phyloP scores from a whole-genome alignment of 257 asterid genomes.

The Solanum sparsipilum region DNA sequence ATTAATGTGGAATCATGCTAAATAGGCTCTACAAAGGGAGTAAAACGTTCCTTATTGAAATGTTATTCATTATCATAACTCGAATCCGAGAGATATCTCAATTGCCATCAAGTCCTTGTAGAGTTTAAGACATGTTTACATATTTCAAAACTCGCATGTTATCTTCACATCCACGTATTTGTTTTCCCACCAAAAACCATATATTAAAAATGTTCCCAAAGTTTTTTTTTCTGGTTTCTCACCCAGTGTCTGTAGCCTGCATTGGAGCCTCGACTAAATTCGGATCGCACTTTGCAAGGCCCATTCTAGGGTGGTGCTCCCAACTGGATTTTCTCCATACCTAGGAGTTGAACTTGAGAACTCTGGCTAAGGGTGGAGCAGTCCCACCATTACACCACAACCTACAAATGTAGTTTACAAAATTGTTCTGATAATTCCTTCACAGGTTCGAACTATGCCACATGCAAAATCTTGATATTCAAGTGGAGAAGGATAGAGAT shows the following conservation, averaged over 20 bases:
- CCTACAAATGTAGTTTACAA: neutral
- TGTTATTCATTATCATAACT: neutral
- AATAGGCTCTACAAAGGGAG: neutral
- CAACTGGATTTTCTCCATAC: neutral
- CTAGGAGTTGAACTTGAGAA: fast-evolving
- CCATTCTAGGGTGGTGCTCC: fast-evolving
- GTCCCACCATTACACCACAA: neutral
- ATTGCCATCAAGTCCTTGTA: neutral
- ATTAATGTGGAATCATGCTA: neutral
- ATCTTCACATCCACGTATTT: neutral
- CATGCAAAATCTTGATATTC: neutral
- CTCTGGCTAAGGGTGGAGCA: fast-evolving
- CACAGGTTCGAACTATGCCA: neutral
- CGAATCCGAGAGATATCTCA: neutral
- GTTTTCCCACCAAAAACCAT: neutral
- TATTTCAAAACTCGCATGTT: neutral
- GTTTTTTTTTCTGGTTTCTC: too few relatives aligned
- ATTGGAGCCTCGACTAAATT: neutral
- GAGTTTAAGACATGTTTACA: neutral
- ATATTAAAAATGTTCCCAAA: neutral
- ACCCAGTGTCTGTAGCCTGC: neutral
- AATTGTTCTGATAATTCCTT: neutral
- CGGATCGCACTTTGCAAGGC: fast-evolving
- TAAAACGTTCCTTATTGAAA: neutral
- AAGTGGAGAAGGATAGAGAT: neutral